Conservation (phyloP, 495 filamentous ascomycete species). For the Xylaria telfairii region DNA sequence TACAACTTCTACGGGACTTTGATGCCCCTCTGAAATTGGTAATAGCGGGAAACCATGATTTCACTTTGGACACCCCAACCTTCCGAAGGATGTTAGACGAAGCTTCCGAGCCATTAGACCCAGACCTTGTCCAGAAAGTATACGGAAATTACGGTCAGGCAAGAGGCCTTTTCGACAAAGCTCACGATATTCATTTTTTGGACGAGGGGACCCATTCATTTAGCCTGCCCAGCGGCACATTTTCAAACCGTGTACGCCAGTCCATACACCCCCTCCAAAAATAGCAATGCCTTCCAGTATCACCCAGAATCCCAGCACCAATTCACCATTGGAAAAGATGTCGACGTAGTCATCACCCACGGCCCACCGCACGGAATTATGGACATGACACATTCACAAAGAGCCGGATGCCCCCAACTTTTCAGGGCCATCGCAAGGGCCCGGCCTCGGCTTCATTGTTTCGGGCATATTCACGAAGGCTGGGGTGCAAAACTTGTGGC, state of each 20-base stretch:
- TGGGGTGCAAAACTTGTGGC: constrained; percentile 69
- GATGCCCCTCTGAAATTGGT: constrained; percentile 76
- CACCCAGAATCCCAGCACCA: constrained; percentile 51
- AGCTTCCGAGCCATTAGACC: constrained; percentile 29
- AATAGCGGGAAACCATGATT: constrained; percentile 84
- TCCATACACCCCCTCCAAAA: constrained; percentile 68
- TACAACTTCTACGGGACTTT: constrained; percentile 61
- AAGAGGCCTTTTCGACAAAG: constrained; percentile 40
- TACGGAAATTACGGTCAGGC: constrained; percentile 37
- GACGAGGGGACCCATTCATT: constrained; percentile 70
- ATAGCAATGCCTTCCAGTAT: constrained; percentile 69
- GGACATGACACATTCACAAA: constrained; percentile 51
- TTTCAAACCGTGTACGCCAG: constrained; percentile 73
- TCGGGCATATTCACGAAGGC: constrained; percentile 78
- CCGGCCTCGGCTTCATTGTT: constrained; percentile 68
- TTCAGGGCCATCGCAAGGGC: constrained; percentile 62
- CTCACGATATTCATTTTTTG: constrained; percentile 66
- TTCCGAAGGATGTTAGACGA: too few species aligned
- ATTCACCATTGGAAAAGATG: constrained; percentile 52
- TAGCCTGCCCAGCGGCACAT: constrained; percentile 62
- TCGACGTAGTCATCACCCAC: constrained; percentile 77
- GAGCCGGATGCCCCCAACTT: constrained; percentile 65
- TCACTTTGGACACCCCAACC: constrained; percentile 65
- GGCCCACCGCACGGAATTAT: constrained; percentile 69
- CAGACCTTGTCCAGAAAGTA: constrained; percentile 28